Base-by-base conservation (phyloP, 2,329 filamentous ascomycete species). In the Chalaropsis thielavioides region DNA sequence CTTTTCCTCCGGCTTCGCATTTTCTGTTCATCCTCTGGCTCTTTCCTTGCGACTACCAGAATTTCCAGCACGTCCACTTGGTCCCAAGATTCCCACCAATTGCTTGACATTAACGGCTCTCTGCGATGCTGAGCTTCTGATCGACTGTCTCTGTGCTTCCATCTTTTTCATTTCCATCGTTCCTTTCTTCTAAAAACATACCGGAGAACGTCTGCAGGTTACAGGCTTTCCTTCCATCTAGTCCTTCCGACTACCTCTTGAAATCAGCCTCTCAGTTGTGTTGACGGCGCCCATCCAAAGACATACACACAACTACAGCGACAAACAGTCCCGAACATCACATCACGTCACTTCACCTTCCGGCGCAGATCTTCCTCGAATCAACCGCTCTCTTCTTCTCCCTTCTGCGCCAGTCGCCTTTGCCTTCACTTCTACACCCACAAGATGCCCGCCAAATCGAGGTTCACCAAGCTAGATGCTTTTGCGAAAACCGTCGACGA, bases 401-500 rank as follows among this genome's bases (percentile, higher is more conserved):
- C 17, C 7, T 41, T 19, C 46, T 56, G 46, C 44, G 44, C 17
- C 40, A 60, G 31, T 41, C 56, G 11, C 41, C 35, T 40, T 41
- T 43, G 11, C 41, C 35, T 40, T 8, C n/a, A 40, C n/a, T 6
- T 31, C 4, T 27, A 44, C 13, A 11, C 24, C 7, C 43, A 40
- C 68, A 72, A 69, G 61, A 97, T 97, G 94, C 81, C 92, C 69
- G 78, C 87, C 72, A 96, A 95, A 80, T 95, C 90, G 71, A 87
- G 94, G 75, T 96, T 99, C 74, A 96, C 89, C 67, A 87, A 88
- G 83, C 89, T 99, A 69, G 94, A 99, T 77, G 94, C 94, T 81
- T 99, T 99, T 75, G 96, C 92, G 62, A 99, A 99, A 78, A 99
- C 94, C 13, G 94, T 99, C 71, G 94, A 99, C 75, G 94, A 99